These are phyloP conservation scores for Salicornia ramosissima DNA, from an alignment of 148 eudicot species.

Conservation along the genomic window DNA sequence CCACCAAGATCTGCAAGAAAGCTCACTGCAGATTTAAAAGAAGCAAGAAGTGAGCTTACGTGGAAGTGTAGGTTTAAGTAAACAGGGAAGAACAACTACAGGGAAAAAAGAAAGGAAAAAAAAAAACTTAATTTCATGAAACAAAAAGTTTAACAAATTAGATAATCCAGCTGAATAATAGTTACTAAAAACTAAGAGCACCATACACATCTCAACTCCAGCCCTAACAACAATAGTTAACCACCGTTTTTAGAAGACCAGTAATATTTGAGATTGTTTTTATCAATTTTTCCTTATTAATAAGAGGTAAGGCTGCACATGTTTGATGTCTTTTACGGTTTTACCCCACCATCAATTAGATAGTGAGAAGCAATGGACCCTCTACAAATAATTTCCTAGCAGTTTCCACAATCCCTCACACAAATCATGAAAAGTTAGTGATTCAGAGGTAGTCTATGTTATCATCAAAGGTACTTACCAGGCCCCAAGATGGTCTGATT, in stretches of 20 bases:
- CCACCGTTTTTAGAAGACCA: neutral
- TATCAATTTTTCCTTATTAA: too few relatives aligned
- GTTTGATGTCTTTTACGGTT: neutral
- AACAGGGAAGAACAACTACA: too few relatives aligned
- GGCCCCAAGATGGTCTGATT: constrained; percentile 69
- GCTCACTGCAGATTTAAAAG: constrained; percentile 71
- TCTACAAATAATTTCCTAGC: neutral
- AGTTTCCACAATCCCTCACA: neutral
- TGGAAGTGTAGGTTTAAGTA: neutral
- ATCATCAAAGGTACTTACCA: constrained; percentile 43
- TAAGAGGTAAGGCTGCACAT: neutral
- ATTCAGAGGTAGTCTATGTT: neutral
- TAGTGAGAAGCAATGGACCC: neutral
- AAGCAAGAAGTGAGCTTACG: constrained; percentile 27
- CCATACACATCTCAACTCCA: neutral
- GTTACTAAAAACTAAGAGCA: neutral
- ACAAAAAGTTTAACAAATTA: neutral
- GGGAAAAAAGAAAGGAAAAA: too few relatives aligned
- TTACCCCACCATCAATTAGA: too few relatives aligned
- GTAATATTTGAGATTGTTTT: neutral
- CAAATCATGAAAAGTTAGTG: neutral
- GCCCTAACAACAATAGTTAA: neutral
- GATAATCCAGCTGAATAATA: neutral
- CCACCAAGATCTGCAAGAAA: constrained; percentile 94
- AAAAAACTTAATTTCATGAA: too few relatives aligned